Evolutionary conservation across 2,329 filamentous ascomycete genomes (phyloP), one percentile per base, ranked within the genome.

Genomic region (Colletotrichum sublineola): DNA sequence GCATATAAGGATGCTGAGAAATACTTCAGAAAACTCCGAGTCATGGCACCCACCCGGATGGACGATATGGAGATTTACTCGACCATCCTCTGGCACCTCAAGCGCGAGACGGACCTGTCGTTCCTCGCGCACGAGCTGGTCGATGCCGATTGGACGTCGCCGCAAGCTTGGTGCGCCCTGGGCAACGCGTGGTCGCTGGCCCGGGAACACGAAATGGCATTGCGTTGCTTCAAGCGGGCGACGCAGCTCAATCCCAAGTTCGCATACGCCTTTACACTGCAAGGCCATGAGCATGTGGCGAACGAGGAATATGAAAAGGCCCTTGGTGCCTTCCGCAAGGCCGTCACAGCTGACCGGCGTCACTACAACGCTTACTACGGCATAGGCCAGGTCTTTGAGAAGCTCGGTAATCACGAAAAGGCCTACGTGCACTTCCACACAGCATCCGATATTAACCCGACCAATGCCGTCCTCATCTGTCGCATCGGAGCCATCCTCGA

Each of bases 281-380:
- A 98, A 80, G 96, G 96, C 1, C 96, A 99, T 80, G 96, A 99
- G 80, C 94, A 97, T 80, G 92, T 98, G 56, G 90, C 94, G 46
- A 98, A 98, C 76, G 97, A 99, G 82, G 97, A 99, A 81, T 98
- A 96, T 78, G 96, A 98, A 80, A 97, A 97, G 80, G 96, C 96
- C 0, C 88, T 97, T 56, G 90, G 92, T 50, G 92, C 94, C 2
- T 99, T 98, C 81, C 91, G 97, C 44, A 90, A 92, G 65, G 95
- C 94, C 1, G 93, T 99, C 76, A 90, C 92, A 56, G 94, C 94
- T 0, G 95, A 99, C 78, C 91, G 89, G 67, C 91, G 96, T 29
- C 96, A 98, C 80, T 99, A 98, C 85, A 97, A 98, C 79, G 96
- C 96, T n/a, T 98, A 97, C 89, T 99, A 98, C 80, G 96, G 96